Evolutionary conservation across 305 asterid genomes (phyloP).

Genomic region (Solanum hybrid): DNA sequence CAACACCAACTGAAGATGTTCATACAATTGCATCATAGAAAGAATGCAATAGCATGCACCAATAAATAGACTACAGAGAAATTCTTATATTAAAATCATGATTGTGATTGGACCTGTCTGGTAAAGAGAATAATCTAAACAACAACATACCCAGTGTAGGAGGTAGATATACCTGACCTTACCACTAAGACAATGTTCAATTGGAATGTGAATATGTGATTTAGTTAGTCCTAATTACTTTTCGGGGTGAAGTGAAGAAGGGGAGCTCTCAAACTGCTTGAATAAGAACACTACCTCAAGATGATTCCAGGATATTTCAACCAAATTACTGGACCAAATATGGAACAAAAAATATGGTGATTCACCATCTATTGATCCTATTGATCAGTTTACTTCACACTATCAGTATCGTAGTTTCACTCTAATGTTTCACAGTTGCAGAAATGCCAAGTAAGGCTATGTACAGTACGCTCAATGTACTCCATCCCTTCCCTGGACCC

Average conservation of each 20-base stretch:
- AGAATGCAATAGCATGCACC: background rate
- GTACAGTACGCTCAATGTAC: background rate
- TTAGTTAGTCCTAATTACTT: background rate
- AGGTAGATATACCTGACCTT: background rate
- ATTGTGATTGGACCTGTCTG: background rate
- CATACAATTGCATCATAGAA: background rate
- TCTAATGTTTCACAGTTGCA: background rate
- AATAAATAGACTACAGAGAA: background rate
- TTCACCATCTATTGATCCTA: background rate
- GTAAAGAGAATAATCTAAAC: background rate
- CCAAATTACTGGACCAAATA: background rate
- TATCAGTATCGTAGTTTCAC: background rate
- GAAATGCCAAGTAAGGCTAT: background rate
- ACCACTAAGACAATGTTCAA: background rate
- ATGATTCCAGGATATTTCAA: background rate
- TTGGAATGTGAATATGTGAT: background rate
- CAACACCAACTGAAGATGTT: background rate
- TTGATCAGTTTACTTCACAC: background rate
- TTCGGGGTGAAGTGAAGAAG: background rate
- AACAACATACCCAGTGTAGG: background rate
- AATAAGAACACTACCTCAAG: background rate
- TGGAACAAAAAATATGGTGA: background rate
- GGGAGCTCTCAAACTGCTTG: background rate
- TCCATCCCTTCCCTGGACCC: background rate
- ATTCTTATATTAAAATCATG: background rate